A percentile compares a stretch with the other conserved stretches of the same genome.
These are phyloP conservation scores for Apiospora koreana DNA, from an alignment of 2,329 filamentous ascomycete species.

Conservation along the genomic window DNA sequence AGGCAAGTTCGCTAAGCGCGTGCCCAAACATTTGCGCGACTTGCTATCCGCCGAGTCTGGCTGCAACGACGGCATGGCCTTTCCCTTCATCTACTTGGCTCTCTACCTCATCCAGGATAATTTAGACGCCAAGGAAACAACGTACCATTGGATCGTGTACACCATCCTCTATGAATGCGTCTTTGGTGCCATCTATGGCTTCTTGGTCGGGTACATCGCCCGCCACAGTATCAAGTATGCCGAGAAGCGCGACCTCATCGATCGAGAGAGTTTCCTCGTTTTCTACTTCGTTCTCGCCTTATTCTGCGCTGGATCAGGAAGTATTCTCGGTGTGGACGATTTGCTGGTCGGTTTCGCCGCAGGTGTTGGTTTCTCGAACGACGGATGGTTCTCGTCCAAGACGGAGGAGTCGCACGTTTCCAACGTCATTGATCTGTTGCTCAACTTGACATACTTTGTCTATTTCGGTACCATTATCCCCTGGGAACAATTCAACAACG, in stretches of 20 bases:
- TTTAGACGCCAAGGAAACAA: constrained; percentile 66
- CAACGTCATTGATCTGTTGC: constrained; percentile 95
- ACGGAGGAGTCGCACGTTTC: constrained; percentile 98
- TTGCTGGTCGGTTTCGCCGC: constrained; percentile 91
- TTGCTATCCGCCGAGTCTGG: constrained; percentile 94
- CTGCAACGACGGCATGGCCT: constrained; percentile 99
- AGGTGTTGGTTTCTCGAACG: constrained; percentile 98
- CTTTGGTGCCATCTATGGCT: constrained; percentile 87
- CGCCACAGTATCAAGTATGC: constrained; percentile 88
- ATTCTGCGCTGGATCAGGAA: constrained; percentile 92
- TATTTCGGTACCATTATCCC: constrained; percentile 97
- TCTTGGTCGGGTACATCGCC: constrained; percentile 83
- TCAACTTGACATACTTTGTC: constrained; percentile 98
- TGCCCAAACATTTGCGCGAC: constrained; percentile 96
- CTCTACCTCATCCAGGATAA: constrained; percentile 87
- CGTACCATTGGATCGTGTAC: constrained; percentile 84
- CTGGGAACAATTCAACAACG: constrained; percentile 86
- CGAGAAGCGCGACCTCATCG: constrained; percentile 82
- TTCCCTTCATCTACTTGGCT: constrained; percentile 93
- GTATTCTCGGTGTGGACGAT: constrained; percentile 89
- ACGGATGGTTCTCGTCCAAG: constrained; percentile 98
- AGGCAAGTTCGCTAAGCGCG: constrained; percentile 96
- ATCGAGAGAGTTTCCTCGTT: constrained; percentile 94
- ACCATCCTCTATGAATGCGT: constrained; percentile 95
- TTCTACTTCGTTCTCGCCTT: constrained; percentile 98